Evolutionary conservation across 2,329 filamentous ascomycete species (phyloP), one percentile per base, ranked within the genome.

Genomic region (Beauveria scarabaeidicola): DNA sequence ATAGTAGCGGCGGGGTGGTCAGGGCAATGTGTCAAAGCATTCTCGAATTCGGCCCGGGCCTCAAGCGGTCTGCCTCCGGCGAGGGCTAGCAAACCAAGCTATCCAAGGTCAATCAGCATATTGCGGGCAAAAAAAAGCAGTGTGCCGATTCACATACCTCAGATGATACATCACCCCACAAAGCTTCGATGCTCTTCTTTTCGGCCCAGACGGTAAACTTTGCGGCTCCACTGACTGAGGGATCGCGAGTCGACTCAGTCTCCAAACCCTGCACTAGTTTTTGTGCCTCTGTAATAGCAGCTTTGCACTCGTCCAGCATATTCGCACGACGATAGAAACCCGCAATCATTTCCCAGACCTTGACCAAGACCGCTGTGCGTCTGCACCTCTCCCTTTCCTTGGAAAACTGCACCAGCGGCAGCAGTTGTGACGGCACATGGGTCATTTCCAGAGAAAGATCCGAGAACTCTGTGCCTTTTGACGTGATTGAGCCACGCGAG

Each of bases 331-430:
- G 84, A 69, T 97, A 99, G 64, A 97, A 86, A 0, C 88, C 88
- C 2, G 91, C 88, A 62, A 97, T 91, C 69, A 94, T 88, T 9
- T 97, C 78, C 94, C 94, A 99, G 36, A 97, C 86, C 64, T 87
- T 88, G 21, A 91, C 77, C 17, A 99, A 70, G 11, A 85, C 76
- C 7, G 75, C 74, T 36, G 73, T 76, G 48, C 81, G 77, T 57
- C 79, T 78, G 32, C 75, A 74, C 64, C 74, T 76, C 63, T 79
- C 75, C 64, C 81, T 79, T 10, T 80, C 79, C 64, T 79, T 80
- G 8, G 82, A 72, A 59, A 85, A 83, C 40, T 81, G 77, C 19
- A 85, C 73, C 17, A 77, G 66, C 0, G 82, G 81, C 47, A 84
- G 68, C 7, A 80, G 69, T 51, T 75, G 75, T 6, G 78, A 74